Evolutionary conservation across 1,284 basidiomycete genomes (phyloP).

Genomic region (Trametes sp.): DNA sequence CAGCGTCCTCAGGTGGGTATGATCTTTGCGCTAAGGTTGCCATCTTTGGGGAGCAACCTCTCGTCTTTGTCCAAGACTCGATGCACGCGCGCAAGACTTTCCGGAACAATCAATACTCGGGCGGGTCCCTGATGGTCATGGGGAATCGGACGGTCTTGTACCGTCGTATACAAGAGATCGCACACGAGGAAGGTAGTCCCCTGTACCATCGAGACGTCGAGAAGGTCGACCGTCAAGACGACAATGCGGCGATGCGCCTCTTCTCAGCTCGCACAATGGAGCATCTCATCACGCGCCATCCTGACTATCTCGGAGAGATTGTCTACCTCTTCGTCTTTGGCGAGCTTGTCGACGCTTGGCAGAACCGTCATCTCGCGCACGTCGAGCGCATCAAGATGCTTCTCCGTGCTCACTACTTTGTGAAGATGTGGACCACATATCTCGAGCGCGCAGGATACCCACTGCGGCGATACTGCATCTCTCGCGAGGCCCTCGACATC

Average conservation of each 20-base stretch:
- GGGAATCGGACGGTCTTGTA: conserved; percentile 29
- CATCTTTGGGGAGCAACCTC: too few species aligned
- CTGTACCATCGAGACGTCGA: conserved; percentile 47
- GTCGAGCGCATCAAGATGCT: neutral
- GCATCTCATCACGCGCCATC: conserved; percentile 13
- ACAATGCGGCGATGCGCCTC: conserved; percentile 46
- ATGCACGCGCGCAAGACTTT: conserved; percentile 43
- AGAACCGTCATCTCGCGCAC: neutral
- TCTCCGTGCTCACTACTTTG: conserved; percentile 39
- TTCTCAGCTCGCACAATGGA: conserved; percentile 34
- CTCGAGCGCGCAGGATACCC: neutral
- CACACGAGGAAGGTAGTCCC: conserved; percentile 9
- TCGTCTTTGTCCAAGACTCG: conserved; percentile 40
- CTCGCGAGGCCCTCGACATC: conserved; percentile 44
- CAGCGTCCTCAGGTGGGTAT: conserved; percentile 15
- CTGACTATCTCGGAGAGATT: conserved; percentile 24
- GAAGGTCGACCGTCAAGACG: conserved; percentile 49
- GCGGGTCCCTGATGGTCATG: conserved; percentile 35
- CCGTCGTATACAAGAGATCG: conserved; percentile 9
- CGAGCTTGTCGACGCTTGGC: conserved; percentile 2
- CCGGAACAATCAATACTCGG: conserved; percentile 41
- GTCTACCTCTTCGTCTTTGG: conserved; percentile 53
- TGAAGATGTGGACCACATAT: conserved; percentile 43
- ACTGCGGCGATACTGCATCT: conserved; percentile 40
- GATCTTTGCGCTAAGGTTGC: too few species aligned